Evolutionary conservation across 306 rosid genomes (phyloP).

Genomic region (Astragalus membranaceus): DNA sequence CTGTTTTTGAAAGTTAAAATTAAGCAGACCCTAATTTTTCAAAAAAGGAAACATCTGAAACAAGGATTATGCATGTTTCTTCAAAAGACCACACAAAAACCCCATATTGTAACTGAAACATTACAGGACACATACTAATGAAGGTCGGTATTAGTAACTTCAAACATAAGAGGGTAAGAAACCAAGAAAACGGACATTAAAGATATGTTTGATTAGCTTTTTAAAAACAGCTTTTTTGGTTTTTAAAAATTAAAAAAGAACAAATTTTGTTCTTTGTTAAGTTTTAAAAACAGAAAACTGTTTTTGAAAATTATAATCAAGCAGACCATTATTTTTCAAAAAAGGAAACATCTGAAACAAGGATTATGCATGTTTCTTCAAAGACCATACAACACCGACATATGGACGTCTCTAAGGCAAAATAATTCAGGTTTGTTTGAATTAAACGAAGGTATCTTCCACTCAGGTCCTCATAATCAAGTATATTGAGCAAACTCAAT

Average conservation of each 20-base stretch:
- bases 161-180: not conserved
- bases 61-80: not conserved
- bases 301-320: too few relatives aligned
- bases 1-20: too few relatives aligned
- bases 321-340: not conserved
- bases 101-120: slow-evolving; percentile 71
- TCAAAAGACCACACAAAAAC: not conserved
- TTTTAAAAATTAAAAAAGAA: too few relatives aligned
- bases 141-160: slow-evolving; percentile 10
- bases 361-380: not conserved
- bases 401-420: not conserved
- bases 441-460: not conserved
- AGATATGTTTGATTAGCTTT: too few relatives aligned
- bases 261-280: too few relatives aligned
- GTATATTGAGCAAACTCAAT: not conserved
- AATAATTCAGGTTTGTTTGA: not conserved
- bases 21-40: not conserved
- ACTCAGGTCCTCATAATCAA: not conserved
- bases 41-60: not conserved
- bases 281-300: too few relatives aligned
- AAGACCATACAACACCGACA: not conserved
- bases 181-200: not conserved
- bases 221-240: too few relatives aligned
- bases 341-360: not conserved
- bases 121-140: slow-evolving; percentile 3